phyloP scores from a whole-genome alignment of 345 rosid genomes.

The Garcia nutans region DNA sequence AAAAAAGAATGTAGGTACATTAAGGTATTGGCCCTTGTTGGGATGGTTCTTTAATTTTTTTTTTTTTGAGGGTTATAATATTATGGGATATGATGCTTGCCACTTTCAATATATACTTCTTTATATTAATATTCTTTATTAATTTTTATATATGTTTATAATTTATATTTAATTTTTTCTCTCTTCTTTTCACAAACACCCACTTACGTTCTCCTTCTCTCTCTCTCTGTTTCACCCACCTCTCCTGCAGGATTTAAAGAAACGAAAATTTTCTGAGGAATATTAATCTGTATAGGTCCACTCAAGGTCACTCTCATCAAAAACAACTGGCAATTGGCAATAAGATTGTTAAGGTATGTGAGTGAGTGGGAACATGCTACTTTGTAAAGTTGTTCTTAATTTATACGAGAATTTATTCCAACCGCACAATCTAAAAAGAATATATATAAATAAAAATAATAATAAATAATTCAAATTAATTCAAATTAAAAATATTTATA shows the following conservation, averaged over 20 bases:
- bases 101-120: conserved; percentile 28
- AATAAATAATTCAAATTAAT: no score
- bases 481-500: no score
- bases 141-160: neutral
- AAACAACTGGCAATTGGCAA: conserved; percentile 32
- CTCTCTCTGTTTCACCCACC: conserved; percentile 27
- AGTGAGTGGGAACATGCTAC: conserved; percentile 19
- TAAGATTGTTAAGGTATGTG: conserved; percentile 24
- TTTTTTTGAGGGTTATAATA: conserved; percentile 18
- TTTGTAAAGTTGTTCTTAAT: conserved; percentile 26
- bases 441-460: no score
- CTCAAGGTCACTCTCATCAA: conserved; percentile 28
- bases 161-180: neutral
- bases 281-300: conserved; percentile 30
- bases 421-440: conserved; percentile 31
- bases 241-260: conserved; percentile 23
- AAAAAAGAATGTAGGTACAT: conserved; percentile 18
- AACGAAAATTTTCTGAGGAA: conserved; percentile 17
- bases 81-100: conserved; percentile 42
- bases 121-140: conserved; percentile 13
- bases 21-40: conserved; percentile 41
- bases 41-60: no score
- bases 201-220: conserved; percentile 11
- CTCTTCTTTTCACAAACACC: conserved; percentile 47
- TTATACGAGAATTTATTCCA: conserved; percentile 32